These are phyloP conservation scores for Xylaria sp. DNA, from an alignment of 2,329 filamentous ascomycete species.

Conservation along the genomic window DNA sequence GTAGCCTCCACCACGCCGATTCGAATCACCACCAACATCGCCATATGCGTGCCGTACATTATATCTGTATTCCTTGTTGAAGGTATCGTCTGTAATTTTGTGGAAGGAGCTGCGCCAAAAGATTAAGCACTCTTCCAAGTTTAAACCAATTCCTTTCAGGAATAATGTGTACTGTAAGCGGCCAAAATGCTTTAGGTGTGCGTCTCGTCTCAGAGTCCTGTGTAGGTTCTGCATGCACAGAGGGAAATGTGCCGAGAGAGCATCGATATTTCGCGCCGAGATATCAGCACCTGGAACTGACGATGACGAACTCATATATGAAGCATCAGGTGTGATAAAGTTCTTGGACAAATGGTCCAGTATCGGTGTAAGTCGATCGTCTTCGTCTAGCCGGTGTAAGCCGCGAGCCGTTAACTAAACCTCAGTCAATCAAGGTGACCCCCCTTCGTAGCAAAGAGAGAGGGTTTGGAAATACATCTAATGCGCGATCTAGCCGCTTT, in stretches of 20 bases:
- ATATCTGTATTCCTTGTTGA: slow-evolving; percentile 98
- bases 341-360: slow-evolving; percentile 88
- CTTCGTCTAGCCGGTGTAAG: slow-evolving; percentile 91
- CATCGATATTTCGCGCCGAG: slow-evolving; percentile 81
- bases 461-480: slow-evolving; percentile 71
- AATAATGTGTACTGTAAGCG: slow-evolving; percentile 96
- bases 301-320: slow-evolving; percentile 75
- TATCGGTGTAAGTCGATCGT: slow-evolving; percentile 82
- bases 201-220: slow-evolving; percentile 83
- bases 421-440: slow-evolving; percentile 26
- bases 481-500: slow-evolving; percentile 78
- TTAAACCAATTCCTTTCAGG: slow-evolving; percentile 93
- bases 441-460: slow-evolving; percentile 23
- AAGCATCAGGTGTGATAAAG: slow-evolving; percentile 90
- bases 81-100: slow-evolving; percentile 89
- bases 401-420: slow-evolving; percentile 84
- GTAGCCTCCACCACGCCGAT: slow-evolving; percentile 87
- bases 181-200: slow-evolving; percentile 92
- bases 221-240: slow-evolving; percentile 96
- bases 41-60: slow-evolving; percentile 96
- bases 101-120: slow-evolving; percentile 93
- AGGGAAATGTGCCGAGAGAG: slow-evolving; percentile 83
- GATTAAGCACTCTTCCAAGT: slow-evolving; percentile 86
- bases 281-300: slow-evolving; percentile 78
- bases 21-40: slow-evolving; percentile 92